Base-by-base conservation (phyloP, 2,329 filamentous ascomycete genomes). In the Aspergillus brasiliensis region DNA sequence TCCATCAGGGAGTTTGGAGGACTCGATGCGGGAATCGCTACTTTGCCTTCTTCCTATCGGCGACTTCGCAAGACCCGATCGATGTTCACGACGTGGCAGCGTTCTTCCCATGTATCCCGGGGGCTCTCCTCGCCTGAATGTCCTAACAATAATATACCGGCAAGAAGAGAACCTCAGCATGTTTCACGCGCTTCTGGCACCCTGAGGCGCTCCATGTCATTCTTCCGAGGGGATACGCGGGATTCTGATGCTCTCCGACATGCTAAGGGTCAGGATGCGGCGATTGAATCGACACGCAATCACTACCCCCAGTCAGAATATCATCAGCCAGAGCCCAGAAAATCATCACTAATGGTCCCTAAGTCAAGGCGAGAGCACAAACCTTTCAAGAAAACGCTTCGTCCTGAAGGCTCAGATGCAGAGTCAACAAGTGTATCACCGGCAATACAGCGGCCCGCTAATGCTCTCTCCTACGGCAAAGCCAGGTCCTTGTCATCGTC, bases 31-130 rank as follows among this genome's bases (percentile, higher is more conserved):
- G 68, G 71, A 7, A 71, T 77, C 47, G 69, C 75, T 31, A 77
- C 77, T 17, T 62, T 73, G 47, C 79, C 80, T 25, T 82, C 80
- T 4, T 82, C 80, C 1, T 81, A 80, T 61, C 75, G 79, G 23
- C 77, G 73, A 53, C 71, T 82, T 28, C 77, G 78, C 31, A 81
- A 78, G 62, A 73, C 80, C 7, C 79, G 75, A 59, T 82, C 80
- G n/a, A 79, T 81, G 78, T 80, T 81, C 57, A 74, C 74, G 6
- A 75, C 78, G 2, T 70, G 74, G 53, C 74, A 72, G 34, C 69
- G 73, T 31, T 61, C 71, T 15, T 68, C 71, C 4, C 68, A 66
- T 21, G 52, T 60, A 5, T 15, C 61, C 23, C 61, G 69, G 51
- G 66, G 61, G 31, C 37, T 57, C 3, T 54, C 65, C 6, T 53